Percentiles rank a stretch among this genome's conserved stretches.
These are phyloP conservation scores for Tolypocladium nubicola DNA, from an alignment of 2,329 filamentous ascomycete genomes.

Conservation along the genomic window DNA sequence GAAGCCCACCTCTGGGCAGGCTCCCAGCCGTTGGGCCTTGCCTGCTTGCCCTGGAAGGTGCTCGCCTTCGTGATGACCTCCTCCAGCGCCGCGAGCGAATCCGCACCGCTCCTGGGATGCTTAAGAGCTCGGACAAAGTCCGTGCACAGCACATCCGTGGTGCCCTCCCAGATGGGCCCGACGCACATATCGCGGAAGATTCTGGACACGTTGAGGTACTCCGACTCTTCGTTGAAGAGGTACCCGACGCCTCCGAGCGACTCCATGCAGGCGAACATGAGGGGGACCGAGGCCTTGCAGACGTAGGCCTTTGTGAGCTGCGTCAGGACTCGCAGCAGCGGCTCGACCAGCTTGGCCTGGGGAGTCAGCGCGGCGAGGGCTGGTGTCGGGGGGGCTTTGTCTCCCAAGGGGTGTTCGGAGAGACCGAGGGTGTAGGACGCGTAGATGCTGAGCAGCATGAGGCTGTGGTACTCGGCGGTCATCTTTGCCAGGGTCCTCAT, in stretches of 20 bases:
- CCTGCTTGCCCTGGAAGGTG: slow-evolving; percentile 12
- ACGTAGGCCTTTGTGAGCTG: slow-evolving; percentile 50
- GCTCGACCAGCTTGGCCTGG: slow-evolving; percentile 18
- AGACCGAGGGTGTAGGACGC: slow-evolving; percentile 43
- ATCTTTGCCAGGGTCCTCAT: slow-evolving; percentile 46
- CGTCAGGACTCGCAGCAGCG: slow-evolving; percentile 46
- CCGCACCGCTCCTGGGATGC: slow-evolving; percentile 26
- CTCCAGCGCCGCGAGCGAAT: slow-evolving; percentile 30
- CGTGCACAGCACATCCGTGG: slow-evolving; percentile 56
- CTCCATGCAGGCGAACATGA: slow-evolving; percentile 50
- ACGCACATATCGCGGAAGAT: slow-evolving; percentile 56
- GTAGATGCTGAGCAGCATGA: slow-evolving; percentile 46
- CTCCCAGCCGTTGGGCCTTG: slow-evolving; percentile 15
- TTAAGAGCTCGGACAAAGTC: slow-evolving; percentile 38
- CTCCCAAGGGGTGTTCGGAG: slow-evolving; percentile 30
- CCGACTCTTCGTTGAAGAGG: slow-evolving; percentile 50
- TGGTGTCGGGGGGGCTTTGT: slow-evolving; percentile 4
- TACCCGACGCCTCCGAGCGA: slow-evolving; percentile 57
- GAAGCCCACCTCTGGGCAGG: slow-evolving; percentile 26
- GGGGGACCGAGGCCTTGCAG: slow-evolving; percentile 36
- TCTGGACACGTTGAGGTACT: slow-evolving; percentile 55
- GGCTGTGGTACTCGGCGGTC: slow-evolving; percentile 42
- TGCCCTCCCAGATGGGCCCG: slow-evolving; percentile 61
- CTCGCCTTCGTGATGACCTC: slow-evolving; percentile 21
- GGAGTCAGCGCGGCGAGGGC: slow-evolving; percentile 21